A percentile compares a stretch with the other conserved stretches of the same genome.
These are phyloP conservation scores for Penicillium arizonense DNA, from an alignment of 495 filamentous ascomycete genomes.

Conservation along the genomic window DNA sequence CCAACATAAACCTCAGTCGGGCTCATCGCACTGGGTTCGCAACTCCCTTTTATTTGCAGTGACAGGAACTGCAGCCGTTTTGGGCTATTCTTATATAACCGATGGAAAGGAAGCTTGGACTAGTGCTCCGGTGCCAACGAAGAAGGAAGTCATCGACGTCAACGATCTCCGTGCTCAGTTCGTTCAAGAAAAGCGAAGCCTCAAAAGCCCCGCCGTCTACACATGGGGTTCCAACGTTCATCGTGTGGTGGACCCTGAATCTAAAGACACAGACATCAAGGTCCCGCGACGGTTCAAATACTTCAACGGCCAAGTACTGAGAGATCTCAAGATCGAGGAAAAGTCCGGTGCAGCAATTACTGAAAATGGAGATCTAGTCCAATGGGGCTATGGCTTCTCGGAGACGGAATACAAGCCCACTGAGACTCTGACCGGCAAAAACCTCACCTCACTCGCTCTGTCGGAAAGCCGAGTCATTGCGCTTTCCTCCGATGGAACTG, in stretches of 20 bases:
- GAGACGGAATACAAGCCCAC: conserved; percentile 55
- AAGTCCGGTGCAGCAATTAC: conserved; percentile 85
- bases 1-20: conserved; percentile 12
- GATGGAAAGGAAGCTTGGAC: conserved; percentile 15
- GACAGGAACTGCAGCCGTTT: conserved; percentile 34
- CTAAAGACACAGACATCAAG: conserved; percentile 72
- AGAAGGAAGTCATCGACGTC: conserved; percentile 23
- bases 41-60: conserved; percentile 35
- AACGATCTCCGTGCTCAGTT: conserved; percentile 72
- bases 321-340: conserved; percentile 83
- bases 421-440: conserved; percentile 76
- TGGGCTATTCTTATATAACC: conserved; percentile 36
- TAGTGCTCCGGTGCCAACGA: conserved; percentile 15
- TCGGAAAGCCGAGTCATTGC: conserved; percentile 82
- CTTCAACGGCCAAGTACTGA: conserved; percentile 81
- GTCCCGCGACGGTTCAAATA: conserved; percentile 73
- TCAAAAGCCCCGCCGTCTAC: conserved; percentile 88
- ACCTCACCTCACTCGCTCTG: conserved; percentile 66
- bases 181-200: conserved; percentile 81
- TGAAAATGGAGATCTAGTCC: conserved; percentile 84
- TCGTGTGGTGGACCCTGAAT: conserved; percentile 79
- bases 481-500: conserved; percentile 69
- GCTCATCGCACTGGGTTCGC: conserved; percentile 32
- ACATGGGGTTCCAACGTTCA: conserved; percentile 91
- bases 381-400: conserved; percentile 84